These are phyloP conservation scores for Fraxinus sp. DNA, from an alignment of 305 asterid genomes.

Conservation along the genomic window DNA sequence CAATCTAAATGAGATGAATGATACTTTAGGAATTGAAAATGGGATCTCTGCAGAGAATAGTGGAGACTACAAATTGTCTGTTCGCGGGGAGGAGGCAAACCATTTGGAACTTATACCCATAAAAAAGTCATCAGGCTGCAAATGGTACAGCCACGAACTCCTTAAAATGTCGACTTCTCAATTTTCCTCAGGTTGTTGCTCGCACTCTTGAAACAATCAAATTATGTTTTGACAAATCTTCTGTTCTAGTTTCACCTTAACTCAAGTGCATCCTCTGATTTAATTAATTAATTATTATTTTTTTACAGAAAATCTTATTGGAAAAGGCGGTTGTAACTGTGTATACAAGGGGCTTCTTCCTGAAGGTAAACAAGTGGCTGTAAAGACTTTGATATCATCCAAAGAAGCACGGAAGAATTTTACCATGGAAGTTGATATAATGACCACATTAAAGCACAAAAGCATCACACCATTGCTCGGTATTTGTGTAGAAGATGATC, in stretches of 20 bases:
- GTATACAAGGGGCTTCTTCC: constrained; percentile 77
- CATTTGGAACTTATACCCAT: constrained; percentile 54
- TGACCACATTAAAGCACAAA: constrained; percentile 73
- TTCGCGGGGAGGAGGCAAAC: constrained; percentile 36
- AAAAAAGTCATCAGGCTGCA: constrained; percentile 46
- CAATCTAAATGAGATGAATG: constrained; percentile 31
- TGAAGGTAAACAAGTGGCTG: constrained; percentile 70
- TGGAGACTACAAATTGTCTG: not conserved
- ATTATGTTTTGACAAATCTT: not conserved
- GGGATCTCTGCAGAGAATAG: constrained; percentile 15
- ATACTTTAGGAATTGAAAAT: constrained; percentile 26
- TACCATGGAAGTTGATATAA: constrained; percentile 63
- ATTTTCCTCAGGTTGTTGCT: constrained; percentile 61
- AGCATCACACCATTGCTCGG: constrained; percentile 67
- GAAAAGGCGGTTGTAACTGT: constrained; percentile 75
- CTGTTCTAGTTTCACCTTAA: not conserved
- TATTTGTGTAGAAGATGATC: constrained; percentile 54
- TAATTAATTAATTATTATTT: not conserved
- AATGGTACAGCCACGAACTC: constrained; percentile 55
- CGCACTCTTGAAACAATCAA: not conserved
- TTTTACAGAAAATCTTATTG: constrained; percentile 60
- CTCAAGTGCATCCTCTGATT: not conserved
- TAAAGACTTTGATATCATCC: constrained; percentile 59
- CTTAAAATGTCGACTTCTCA: constrained; percentile 57
- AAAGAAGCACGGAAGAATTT: constrained; percentile 63